Percentiles rank a stretch among this genome's conserved stretches.
Conservation (phyloP, 345 rosid species). For the rapeseed (Brassica napus) region DNA sequence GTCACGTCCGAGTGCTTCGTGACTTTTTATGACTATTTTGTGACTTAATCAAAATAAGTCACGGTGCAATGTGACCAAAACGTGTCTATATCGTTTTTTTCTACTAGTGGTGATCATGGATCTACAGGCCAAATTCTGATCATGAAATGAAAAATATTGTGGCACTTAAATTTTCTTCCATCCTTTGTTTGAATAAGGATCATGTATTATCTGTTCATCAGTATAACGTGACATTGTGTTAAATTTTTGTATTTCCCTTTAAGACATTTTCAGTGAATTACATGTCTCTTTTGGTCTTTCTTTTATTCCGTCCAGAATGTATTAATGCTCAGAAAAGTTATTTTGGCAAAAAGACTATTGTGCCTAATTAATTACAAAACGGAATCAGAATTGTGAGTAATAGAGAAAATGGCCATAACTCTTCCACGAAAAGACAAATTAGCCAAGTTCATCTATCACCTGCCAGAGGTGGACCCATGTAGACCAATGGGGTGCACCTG, state of each 20-base stretch:
- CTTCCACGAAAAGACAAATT: no score
- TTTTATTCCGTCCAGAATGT: neutral
- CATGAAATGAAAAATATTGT: neutral
- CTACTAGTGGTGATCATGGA: neutral
- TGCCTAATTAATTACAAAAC: no score
- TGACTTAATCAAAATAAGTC: neutral
- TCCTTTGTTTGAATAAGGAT: neutral
- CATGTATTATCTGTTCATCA: neutral
- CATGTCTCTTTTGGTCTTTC: no score
- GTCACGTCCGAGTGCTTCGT: neutral
- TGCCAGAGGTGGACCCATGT: neutral
- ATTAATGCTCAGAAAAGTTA: no score
- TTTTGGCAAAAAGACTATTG: no score
- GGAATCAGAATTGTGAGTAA: no score
- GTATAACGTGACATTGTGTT: neutral
- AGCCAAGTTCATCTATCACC: no score
- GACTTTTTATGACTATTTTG: neutral
- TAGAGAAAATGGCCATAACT: no score
- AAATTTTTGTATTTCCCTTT: neutral
- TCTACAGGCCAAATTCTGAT: constrained; percentile 13
- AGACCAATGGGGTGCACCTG: no score
- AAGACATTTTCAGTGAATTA: neutral
- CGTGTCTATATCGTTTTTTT: neutral
- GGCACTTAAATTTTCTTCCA: neutral
- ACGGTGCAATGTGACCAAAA: neutral